A percentile compares a stretch with the other conserved stretches of the same genome.
These are phyloP conservation scores for Helianthus tuberosus DNA, from an alignment of 129 eudicot genomes.

Conservation along the genomic window DNA sequence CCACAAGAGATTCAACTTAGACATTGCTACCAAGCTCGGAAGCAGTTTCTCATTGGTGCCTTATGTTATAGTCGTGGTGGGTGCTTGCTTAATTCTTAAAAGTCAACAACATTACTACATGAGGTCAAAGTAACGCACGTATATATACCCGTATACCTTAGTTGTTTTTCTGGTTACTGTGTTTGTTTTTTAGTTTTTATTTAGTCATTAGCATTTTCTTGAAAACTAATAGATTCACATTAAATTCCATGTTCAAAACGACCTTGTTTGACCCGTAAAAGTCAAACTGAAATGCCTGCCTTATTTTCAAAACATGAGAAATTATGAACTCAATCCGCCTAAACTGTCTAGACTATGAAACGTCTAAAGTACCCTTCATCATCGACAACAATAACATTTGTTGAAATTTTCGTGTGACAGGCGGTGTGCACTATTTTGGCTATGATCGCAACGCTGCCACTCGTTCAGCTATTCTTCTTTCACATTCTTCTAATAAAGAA, in stretches of 20 bases:
- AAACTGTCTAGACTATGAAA: background rate
- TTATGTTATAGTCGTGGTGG: constrained; percentile 88
- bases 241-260: background rate
- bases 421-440: constrained; percentile 96
- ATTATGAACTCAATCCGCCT: too few species aligned
- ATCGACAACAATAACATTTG: background rate
- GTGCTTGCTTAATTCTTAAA: constrained; percentile 23
- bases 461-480: constrained; percentile 95
- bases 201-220: too few species aligned
- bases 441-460: constrained; percentile 95
- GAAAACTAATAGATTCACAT: background rate
- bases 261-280: background rate
- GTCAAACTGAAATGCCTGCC: background rate
- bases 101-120: background rate
- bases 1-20: constrained; percentile 57
- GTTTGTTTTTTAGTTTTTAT: too few species aligned
- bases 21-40: constrained; percentile 82
- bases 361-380: constrained; percentile 2
- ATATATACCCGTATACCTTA: background rate
- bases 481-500: constrained; percentile 97
- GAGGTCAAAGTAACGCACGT: background rate
- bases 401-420: constrained; percentile 43
- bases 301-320: too few species aligned
- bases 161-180: too few species aligned
- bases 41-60: constrained; percentile 96